Conservation (phyloP, 2,329 filamentous ascomycete species). For the Chaetomium sp. region DNA sequence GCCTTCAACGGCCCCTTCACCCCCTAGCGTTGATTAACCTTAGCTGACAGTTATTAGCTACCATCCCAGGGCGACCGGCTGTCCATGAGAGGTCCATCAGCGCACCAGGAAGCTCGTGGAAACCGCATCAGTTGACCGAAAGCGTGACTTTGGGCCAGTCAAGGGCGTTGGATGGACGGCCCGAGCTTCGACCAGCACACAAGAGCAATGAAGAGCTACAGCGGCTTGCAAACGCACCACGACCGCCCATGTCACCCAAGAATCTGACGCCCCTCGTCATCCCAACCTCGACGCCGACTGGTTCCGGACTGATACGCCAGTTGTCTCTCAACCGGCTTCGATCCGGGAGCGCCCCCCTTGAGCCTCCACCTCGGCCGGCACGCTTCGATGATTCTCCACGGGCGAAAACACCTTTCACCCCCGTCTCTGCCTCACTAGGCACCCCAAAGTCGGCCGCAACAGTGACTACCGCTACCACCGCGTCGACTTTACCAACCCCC, state of each 20-base stretch:
- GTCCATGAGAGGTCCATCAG: slow-evolving; percentile 59
- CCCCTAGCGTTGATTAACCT: neutral
- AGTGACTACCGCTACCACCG: slow-evolving; percentile 27
- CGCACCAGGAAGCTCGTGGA: slow-evolving; percentile 48
- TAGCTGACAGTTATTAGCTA: slow-evolving; percentile 40
- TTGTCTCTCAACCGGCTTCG: slow-evolving; percentile 41
- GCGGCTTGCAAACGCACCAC: slow-evolving; percentile 20
- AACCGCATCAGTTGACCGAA: slow-evolving; percentile 38
- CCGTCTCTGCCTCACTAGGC: slow-evolving; percentile 36
- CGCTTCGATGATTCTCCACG: slow-evolving; percentile 43
- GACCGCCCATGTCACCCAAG: slow-evolving; percentile 45
- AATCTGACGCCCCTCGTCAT: slow-evolving; percentile 52
- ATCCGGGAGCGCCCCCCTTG: slow-evolving; percentile 38
- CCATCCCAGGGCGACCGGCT: slow-evolving; percentile 59
- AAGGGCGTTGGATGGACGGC: slow-evolving; percentile 29
- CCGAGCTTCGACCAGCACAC: slow-evolving; percentile 23
- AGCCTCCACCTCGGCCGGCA: slow-evolving; percentile 34
- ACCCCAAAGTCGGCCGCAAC: slow-evolving; percentile 40
- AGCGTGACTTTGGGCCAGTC: slow-evolving; percentile 30
- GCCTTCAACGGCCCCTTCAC: neutral
- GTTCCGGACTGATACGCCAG: slow-evolving; percentile 32
- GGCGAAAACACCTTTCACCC: slow-evolving; percentile 40
- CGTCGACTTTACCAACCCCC: slow-evolving; percentile 41
- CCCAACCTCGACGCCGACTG: slow-evolving; percentile 34
- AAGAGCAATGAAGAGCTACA: slow-evolving; percentile 20